phyloP scores from a whole-genome alignment of 345 rosid species.

The Microthlaspi erraticum region DNA sequence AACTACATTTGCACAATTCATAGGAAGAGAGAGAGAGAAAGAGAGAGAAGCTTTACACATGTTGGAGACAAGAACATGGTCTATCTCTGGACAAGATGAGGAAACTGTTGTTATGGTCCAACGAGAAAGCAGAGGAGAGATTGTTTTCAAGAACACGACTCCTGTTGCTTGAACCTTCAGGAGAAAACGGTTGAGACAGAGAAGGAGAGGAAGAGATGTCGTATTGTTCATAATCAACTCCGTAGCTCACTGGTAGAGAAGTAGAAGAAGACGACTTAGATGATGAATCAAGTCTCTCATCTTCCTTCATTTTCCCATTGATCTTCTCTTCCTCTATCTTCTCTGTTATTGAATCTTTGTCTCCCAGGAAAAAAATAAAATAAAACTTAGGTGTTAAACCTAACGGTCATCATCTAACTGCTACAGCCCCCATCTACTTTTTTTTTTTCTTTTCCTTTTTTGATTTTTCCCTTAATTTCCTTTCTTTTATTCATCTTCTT shows the following conservation, averaged over 20 bases:
- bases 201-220: constrained; percentile 41
- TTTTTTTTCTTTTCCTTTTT: too few relatives aligned
- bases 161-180: constrained; percentile 31
- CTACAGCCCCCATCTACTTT: not conserved
- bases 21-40: not conserved
- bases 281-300: constrained; percentile 29
- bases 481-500: too few relatives aligned
- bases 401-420: constrained; percentile 43
- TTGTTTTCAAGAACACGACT: constrained; percentile 26
- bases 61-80: constrained; percentile 41
- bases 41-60: constrained; percentile 21
- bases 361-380: constrained; percentile 11
- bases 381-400: constrained; percentile 42
- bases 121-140: constrained; percentile 23
- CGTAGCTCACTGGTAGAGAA: constrained; percentile 43
- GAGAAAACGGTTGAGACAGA: constrained; percentile 39
- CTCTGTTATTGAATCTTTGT: not conserved
- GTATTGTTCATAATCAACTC: constrained; percentile 40
- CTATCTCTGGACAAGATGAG: constrained; percentile 24
- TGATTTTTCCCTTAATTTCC: too few relatives aligned
- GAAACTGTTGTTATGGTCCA: constrained; percentile 21
- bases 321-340: constrained; percentile 1
- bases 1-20: not conserved
- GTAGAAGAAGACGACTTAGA: constrained; percentile 32
- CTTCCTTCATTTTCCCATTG: constrained; percentile 34